phyloP scores from a whole-genome alignment of 2,329 filamentous ascomycete species.

The Chrysoporthe cubensis region DNA sequence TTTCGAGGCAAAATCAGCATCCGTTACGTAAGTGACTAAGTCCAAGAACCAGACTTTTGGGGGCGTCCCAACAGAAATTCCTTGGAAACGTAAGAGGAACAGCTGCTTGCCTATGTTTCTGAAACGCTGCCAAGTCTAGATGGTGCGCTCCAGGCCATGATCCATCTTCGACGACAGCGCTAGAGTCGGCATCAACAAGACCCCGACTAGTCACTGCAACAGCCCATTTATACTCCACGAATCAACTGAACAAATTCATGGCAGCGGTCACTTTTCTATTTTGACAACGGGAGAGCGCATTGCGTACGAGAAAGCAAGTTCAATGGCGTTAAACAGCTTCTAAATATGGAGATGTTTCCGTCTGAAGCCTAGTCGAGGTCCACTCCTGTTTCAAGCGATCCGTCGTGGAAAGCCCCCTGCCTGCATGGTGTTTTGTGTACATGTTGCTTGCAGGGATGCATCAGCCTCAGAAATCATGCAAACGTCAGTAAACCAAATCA shows the following conservation, averaged over 20 bases:
- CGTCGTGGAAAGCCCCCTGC: background rate
- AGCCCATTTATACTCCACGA: background rate
- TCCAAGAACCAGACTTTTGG: background rate
- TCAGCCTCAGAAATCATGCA: background rate
- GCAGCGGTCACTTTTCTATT: background rate
- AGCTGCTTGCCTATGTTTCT: background rate
- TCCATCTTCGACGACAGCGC: background rate
- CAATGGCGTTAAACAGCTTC: background rate
- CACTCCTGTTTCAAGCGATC: conserved; percentile 11
- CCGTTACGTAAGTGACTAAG: background rate
- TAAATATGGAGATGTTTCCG: background rate
- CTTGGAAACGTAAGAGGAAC: background rate
- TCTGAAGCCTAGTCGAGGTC: background rate
- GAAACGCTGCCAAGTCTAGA: background rate
- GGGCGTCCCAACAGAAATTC: background rate
- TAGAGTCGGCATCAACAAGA: background rate
- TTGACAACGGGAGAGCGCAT: background rate
- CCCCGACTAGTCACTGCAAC: background rate
- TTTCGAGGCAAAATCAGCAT: background rate
- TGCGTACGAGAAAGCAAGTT: background rate
- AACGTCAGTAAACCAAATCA: background rate
- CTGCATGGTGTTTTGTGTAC: conserved; percentile 2
- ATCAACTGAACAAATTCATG: background rate
- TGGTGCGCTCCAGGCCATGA: background rate
- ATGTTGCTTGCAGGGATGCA: background rate